These are phyloP conservation scores for Verbascum thapsus DNA, from an alignment of 257 asterid species.

Conservation along the genomic window DNA sequence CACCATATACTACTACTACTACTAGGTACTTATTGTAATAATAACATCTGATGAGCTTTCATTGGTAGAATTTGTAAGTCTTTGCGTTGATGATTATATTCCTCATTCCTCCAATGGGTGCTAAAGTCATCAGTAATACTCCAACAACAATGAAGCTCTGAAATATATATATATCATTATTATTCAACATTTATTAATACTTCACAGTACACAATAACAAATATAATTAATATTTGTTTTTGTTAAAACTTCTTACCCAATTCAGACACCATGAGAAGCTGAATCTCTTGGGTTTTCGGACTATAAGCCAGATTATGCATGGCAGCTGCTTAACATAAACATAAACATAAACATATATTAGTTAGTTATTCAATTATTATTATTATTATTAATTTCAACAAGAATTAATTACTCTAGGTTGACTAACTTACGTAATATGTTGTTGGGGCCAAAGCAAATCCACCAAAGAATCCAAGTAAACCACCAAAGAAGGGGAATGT, in stretches of 20 bases:
- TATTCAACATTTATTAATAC: not conserved
- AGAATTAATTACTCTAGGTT: no score
- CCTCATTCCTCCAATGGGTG: conserved; percentile 73
- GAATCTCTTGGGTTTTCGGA: conserved; percentile 43
- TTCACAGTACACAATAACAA: no score
- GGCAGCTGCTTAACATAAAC: no score
- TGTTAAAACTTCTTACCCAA: conserved; percentile 49
- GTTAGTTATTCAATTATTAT: not conserved
- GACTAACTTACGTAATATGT: conserved; percentile 67
- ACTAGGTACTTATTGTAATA: no score
- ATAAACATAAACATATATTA: not conserved
- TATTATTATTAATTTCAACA: not conserved
- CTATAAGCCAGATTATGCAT: conserved; percentile 59
- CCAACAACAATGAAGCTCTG: conserved; percentile 57
- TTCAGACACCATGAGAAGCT: conserved; percentile 53
- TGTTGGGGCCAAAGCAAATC: conserved; percentile 87
- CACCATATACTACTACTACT: no score
- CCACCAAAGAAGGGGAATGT: conserved; percentile 86
- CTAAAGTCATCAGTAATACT: conserved; percentile 44
- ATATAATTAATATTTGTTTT: not conserved
- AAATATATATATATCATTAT: conserved; percentile 17
- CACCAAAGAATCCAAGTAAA: conserved; percentile 85
- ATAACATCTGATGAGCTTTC: no score
- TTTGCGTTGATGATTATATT: conserved; percentile 54
- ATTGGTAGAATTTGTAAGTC: conserved; percentile 57